Conservation (phyloP, 805 yeast genomes). For the Pichia sporocuriosa region DNA sequence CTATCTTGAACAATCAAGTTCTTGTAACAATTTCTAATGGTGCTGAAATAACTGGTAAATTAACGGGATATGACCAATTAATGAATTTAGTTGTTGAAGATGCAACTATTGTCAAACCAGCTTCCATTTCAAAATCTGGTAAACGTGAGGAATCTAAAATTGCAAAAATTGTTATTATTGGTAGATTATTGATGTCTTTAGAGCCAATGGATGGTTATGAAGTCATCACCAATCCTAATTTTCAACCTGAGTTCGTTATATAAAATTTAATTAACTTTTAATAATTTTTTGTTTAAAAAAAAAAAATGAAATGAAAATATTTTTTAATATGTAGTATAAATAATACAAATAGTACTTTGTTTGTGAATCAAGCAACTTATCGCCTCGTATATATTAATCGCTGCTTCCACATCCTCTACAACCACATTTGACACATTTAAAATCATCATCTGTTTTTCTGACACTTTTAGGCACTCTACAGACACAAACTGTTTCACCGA, state of each 20-base stretch:
- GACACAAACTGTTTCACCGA: slow-evolving; percentile 68
- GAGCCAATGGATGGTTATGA: slow-evolving; percentile 72
- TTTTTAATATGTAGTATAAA: not conserved
- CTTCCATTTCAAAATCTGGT: slow-evolving; percentile 18
- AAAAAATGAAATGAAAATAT: too few species aligned
- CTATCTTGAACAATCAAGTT: slow-evolving; percentile 65
- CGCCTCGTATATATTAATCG: slow-evolving; percentile 41
- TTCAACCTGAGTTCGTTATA: slow-evolving; percentile 8
- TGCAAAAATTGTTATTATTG: slow-evolving; percentile 64
- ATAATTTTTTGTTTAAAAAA: too few species aligned
- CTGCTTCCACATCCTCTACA: slow-evolving; percentile 79
- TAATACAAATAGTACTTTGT: not conserved
- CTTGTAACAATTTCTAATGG: slow-evolving; percentile 83
- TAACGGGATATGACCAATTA: slow-evolving; percentile 79
- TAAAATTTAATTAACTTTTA: not conserved
- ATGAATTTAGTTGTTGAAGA: slow-evolving; percentile 75
- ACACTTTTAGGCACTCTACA: slow-evolving; percentile 72
- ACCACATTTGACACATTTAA: slow-evolving; percentile 68
- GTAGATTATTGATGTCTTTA: slow-evolving; percentile 67
- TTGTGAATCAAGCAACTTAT: not conserved
- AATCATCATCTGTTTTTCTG: slow-evolving; percentile 29
- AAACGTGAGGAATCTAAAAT: slow-evolving; percentile 49
- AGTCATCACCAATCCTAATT: slow-evolving; percentile 41
- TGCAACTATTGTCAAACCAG: slow-evolving; percentile 58
- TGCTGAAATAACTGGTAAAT: slow-evolving; percentile 62